Percentiles rank a stretch among this genome's conserved stretches.
phyloP scores from a whole-genome alignment of 495 filamentous ascomycete species.

The Neurospora terricola region DNA sequence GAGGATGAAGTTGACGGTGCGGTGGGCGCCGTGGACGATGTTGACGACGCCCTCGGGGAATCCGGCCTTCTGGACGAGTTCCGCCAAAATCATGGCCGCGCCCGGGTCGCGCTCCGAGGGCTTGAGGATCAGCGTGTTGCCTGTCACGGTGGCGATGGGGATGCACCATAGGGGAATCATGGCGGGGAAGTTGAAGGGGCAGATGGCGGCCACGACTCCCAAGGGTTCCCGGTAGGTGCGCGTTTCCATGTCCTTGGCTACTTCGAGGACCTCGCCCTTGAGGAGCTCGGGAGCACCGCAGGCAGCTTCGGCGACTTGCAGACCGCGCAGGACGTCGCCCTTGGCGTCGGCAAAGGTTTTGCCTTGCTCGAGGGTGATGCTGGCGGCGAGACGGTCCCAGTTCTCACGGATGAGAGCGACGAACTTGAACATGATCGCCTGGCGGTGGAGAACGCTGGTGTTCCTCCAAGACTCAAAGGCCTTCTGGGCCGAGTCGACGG shows the following conservation, averaged over 20 bases:
- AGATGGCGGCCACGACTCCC: slow-evolving; percentile 92
- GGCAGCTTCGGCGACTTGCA: slow-evolving; percentile 95
- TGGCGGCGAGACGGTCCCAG: slow-evolving; percentile 92
- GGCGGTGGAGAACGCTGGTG: slow-evolving; percentile 72
- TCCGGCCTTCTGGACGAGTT: slow-evolving; percentile 82
- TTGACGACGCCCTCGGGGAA: slow-evolving; percentile 93
- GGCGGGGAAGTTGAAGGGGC: slow-evolving; percentile 98
- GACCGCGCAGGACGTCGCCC: slow-evolving; percentile 87
- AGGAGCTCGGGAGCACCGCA: slow-evolving; percentile 91
- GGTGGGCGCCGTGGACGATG: slow-evolving; percentile 82
- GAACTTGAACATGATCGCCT: slow-evolving; percentile 98
- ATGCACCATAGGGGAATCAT: slow-evolving; percentile 99
- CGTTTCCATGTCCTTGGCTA: slow-evolving; percentile 99
- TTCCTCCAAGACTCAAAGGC: slow-evolving; percentile 83
- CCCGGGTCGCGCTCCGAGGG: slow-evolving; percentile 98
- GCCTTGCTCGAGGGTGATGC: slow-evolving; percentile 95
- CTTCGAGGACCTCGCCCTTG: slow-evolving; percentile 89
- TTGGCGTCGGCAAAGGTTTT: slow-evolving; percentile 96
- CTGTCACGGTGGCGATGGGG: slow-evolving; percentile 86
- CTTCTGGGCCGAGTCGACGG: slow-evolving; percentile 76
- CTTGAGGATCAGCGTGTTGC: slow-evolving; percentile 92
- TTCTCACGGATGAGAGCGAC: slow-evolving; percentile 81
- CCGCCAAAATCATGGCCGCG: slow-evolving; percentile 94
- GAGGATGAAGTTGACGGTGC: slow-evolving; percentile 93
- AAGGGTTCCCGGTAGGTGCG: slow-evolving; percentile 85